A percentile compares a stretch with the other conserved stretches of the same genome.
Evolutionary conservation across 495 filamentous ascomycete genomes (phyloP).

Genomic region (Sabuloglossum arenarium): DNA sequence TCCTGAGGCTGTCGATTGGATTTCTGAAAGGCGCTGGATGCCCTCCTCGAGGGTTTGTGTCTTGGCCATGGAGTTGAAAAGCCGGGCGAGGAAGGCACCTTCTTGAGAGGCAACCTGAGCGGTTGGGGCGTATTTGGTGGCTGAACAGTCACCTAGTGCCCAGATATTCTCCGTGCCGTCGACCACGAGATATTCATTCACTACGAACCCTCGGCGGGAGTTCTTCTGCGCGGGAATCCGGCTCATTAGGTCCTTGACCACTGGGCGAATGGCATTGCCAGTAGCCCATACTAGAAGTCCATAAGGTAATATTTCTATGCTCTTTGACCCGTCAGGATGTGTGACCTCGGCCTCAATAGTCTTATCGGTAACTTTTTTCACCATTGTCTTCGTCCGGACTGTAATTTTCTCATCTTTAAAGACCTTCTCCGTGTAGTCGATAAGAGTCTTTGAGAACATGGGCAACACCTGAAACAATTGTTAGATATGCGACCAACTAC

Average conservation of each 20-base stretch:
- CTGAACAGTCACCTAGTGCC: slow-evolving; percentile 76
- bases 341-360: slow-evolving; percentile 79
- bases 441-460: slow-evolving; percentile 97
- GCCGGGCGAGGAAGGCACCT: slow-evolving; percentile 79
- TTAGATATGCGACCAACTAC: background rate
- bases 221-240: slow-evolving; percentile 89
- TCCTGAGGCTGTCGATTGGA: slow-evolving; percentile 40
- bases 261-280: slow-evolving; percentile 76
- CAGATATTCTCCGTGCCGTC: slow-evolving; percentile 93
- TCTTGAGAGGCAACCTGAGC: slow-evolving; percentile 94
- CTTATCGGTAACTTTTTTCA: slow-evolving; percentile 91
- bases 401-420: slow-evolving; percentile 97
- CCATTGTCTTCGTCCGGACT: slow-evolving; percentile 95
- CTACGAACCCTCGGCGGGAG: slow-evolving; percentile 80
- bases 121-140: slow-evolving; percentile 93
- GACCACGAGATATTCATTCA: slow-evolving; percentile 97
- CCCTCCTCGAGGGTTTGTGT: slow-evolving; percentile 59
- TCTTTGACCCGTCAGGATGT: slow-evolving; percentile 71
- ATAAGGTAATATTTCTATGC: slow-evolving; percentile 65
- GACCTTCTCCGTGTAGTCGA: slow-evolving; percentile 96
- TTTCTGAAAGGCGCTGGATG: slow-evolving; percentile 37
- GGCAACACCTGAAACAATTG: slow-evolving; percentile 41
- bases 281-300: slow-evolving; percentile 97
- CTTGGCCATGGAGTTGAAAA: slow-evolving; percentile 97
- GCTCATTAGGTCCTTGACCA: slow-evolving; percentile 76